A percentile compares a stretch with the other conserved stretches of the same genome.
Conservation (phyloP, 768 basidiomycete species). For the Calocera viscosa region DNA sequence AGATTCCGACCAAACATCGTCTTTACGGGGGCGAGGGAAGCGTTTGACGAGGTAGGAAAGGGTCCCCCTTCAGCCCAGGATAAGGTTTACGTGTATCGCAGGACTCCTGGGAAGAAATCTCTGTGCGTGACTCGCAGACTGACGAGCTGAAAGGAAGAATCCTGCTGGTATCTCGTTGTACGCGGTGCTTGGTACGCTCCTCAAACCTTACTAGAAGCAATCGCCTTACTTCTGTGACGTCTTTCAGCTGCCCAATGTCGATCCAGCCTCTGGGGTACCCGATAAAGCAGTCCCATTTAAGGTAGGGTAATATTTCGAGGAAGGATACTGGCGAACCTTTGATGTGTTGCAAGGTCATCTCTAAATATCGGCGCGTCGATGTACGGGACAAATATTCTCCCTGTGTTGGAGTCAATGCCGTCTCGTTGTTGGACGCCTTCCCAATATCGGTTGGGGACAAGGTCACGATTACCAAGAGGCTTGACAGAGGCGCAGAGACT, state of each 20-base stretch:
- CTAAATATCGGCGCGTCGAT: background rate
- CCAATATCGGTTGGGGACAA: background rate
- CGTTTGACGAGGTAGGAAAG: constrained; percentile 44
- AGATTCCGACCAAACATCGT: constrained; percentile 74
- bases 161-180: constrained; percentile 53
- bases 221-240: constrained; percentile 13
- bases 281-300: constrained; percentile 56
- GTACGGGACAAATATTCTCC: background rate
- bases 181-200: constrained; percentile 50
- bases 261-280: constrained; percentile 47
- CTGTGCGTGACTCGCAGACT: constrained; percentile 24
- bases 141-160: constrained; percentile 32
- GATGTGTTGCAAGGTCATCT: background rate
- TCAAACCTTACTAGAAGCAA: constrained; percentile 10
- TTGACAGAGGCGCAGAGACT: background rate
- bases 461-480: background rate
- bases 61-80: background rate
- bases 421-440: background rate
- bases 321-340: background rate
- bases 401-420: constrained; percentile 3
- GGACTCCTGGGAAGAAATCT: constrained; percentile 52
- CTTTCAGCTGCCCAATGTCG: constrained; percentile 58
- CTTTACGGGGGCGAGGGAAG: constrained; percentile 45
- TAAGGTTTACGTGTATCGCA: background rate
- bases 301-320: constrained; percentile 4